phyloP scores from a whole-genome alignment of 768 basidiomycete species.

The Naganishia randhawae region DNA sequence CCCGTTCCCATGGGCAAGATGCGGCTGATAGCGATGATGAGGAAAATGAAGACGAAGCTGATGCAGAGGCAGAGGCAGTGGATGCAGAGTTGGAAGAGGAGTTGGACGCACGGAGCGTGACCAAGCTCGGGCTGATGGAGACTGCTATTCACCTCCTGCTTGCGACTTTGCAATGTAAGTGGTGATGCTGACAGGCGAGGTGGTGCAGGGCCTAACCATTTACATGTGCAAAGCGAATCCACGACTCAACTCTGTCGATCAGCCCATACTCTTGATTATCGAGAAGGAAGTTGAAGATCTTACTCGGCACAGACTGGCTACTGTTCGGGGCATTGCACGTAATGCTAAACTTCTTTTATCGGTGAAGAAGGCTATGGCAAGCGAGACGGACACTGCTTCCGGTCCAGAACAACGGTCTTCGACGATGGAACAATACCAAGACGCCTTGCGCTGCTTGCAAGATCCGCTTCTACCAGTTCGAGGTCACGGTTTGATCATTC shows the following conservation, averaged over 20 bases:
- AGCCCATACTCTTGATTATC: conserved; percentile 69
- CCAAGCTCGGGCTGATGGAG: conserved; percentile 65
- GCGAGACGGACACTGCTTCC: conserved; percentile 13
- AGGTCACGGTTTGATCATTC: conserved; percentile 79
- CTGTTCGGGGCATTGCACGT: conserved; percentile 61
- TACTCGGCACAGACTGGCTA: conserved; percentile 51
- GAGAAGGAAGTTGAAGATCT: conserved; percentile 59
- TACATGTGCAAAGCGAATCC: conserved; percentile 25
- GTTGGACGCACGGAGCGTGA: conserved; percentile 51
- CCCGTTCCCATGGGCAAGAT: conserved; percentile 40
- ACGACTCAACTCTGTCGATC: conserved; percentile 48
- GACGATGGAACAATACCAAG: conserved; percentile 72
- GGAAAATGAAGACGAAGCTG: conserved; percentile 55
- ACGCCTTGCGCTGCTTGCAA: conserved; percentile 78
- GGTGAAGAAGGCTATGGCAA: conserved; percentile 63
- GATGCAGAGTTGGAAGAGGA: conserved; percentile 47
- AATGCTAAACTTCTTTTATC: conserved; percentile 83
- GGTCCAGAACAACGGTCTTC: not conserved
- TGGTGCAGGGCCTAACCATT: no score
- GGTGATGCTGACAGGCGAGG: not conserved
- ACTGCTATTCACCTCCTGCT: conserved; percentile 78
- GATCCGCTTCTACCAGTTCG: conserved; percentile 90
- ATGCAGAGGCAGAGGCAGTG: conserved; percentile 25
- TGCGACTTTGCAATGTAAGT: conserved; percentile 76
- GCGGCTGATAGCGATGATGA: conserved; percentile 49